Evolutionary conservation across 345 rosid species (phyloP), one percentile per base, ranked within the genome.

Genomic region (Firmiana major): DNA sequence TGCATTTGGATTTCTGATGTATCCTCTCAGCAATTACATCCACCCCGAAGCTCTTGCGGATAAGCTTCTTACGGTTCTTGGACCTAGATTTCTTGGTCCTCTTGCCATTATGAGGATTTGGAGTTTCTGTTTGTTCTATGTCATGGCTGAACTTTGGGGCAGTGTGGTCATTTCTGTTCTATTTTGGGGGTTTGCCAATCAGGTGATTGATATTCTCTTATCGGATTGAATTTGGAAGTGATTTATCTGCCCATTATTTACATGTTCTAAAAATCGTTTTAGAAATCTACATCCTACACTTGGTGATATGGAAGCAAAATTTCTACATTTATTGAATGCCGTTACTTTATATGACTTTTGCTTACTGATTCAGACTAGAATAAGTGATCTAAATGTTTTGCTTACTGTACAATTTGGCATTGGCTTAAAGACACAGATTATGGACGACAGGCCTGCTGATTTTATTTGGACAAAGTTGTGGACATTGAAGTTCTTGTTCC

Each of bases 131-230:
- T 85, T 95, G 89, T 95, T 95, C 81, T 95, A 95, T 87, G 99
- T 95, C 77, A 95, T 95, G 99, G 99, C 98, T 83, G 99, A 95
- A 83, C 90, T 93, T 83, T 95, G 99, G 98, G 99, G 99, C 26
- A 95, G 99, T 45, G 99, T 95, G 43, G 99, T 95, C 51, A 73
- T 95, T 77, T 95, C 99, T 26, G 99, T 95, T 82, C 91, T 95
- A 42, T 95, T 95, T 74, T 95, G 99, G 99, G 99, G 99, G 10
- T 90, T 93, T 67, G 99, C 99, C 42, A 95, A 95, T 89, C 99
- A 95, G 98, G 99, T 93, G 75, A 82, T 58, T 28, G 73, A 64
- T 45, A 45, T 40, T 57, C 63, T 73, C n/a, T 42, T 67, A 21
- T 36, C 21, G 49, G 42, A 65, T 66, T 80, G 57, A 17, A 19